These are phyloP conservation scores for Stagonosporopsis vannaccii DNA, from an alignment of 2,329 filamentous ascomycete genomes.

Conservation along the genomic window DNA sequence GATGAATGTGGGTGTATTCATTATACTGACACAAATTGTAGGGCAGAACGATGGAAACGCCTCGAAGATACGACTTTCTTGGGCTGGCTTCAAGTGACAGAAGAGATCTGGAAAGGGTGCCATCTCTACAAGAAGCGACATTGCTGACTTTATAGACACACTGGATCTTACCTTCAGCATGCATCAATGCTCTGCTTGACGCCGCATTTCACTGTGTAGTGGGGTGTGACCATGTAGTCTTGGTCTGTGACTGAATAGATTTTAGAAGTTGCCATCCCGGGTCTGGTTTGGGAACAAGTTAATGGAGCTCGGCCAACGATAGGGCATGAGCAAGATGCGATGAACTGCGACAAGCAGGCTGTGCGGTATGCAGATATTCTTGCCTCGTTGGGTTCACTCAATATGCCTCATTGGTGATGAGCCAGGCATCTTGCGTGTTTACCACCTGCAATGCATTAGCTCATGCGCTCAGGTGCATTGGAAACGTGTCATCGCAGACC, in stretches of 20 bases:
- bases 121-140: background rate
- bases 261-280: too few species aligned
- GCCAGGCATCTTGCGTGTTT: too few species aligned
- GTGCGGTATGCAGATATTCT: too few species aligned
- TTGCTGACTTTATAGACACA: background rate
- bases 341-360: too few species aligned
- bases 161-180: background rate
- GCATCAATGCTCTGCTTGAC: background rate
- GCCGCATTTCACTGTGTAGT: background rate
- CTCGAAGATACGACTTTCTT: background rate
- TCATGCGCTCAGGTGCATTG: too few species aligned
- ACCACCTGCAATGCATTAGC: too few species aligned
- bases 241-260: background rate
- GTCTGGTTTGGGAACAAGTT: too few species aligned
- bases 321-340: too few species aligned
- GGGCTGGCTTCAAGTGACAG: background rate
- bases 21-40: background rate
- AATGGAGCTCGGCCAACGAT: too few species aligned
- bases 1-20: background rate
- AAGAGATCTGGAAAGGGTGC: background rate
- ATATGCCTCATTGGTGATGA: too few species aligned
- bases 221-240: background rate
- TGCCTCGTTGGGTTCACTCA: too few species aligned
- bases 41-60: background rate
- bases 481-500: too few species aligned